A percentile compares a stretch with the other conserved stretches of the same genome.
phyloP scores from a whole-genome alignment of 805 yeast genomes.

The Pichia phayaonensis region DNA sequence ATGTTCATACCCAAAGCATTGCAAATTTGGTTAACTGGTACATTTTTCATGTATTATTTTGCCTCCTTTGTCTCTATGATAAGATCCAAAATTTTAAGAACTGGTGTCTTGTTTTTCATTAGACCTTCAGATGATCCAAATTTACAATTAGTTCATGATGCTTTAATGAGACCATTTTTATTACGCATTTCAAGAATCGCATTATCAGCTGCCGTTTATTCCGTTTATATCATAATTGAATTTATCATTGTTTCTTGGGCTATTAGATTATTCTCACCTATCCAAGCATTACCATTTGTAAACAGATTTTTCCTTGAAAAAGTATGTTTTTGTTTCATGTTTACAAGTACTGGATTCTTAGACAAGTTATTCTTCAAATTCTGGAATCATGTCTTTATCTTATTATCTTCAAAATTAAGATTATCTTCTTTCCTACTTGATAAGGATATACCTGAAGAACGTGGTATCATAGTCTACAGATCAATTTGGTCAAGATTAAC shows the following conservation, averaged over 20 bases:
- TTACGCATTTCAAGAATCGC: slow-evolving; percentile 68
- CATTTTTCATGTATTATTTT: slow-evolving; percentile 78
- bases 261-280: slow-evolving; percentile 32
- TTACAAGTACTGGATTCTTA: slow-evolving; percentile 2
- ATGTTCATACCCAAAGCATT: neutral
- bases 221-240: slow-evolving; percentile 64
- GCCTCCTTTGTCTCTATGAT: slow-evolving; percentile 84
- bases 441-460: slow-evolving; percentile 51
- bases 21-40: slow-evolving; percentile 60
- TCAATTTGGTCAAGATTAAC: slow-evolving; percentile 35
- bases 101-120: slow-evolving; percentile 86
- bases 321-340: slow-evolving; percentile 4
- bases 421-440: slow-evolving; percentile 77
- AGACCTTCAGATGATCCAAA: slow-evolving; percentile 94
- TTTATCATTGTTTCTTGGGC: slow-evolving; percentile 58
- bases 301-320: slow-evolving; percentile 5
- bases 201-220: slow-evolving; percentile 68
- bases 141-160: slow-evolving; percentile 78
- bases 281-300: slow-evolving; percentile 23
- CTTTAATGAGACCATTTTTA: slow-evolving; percentile 65
- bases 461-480: slow-evolving; percentile 61
- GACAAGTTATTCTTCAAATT: slow-evolving; percentile 2
- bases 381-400: slow-evolving; percentile 57
- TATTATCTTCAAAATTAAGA: slow-evolving; percentile 50
- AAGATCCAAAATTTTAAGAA: slow-evolving; percentile 62